Percentiles rank a stretch among this genome's conserved stretches.
Conservation (phyloP, 257 asterid genomes). For the Solanum megistacrolobum region DNA sequence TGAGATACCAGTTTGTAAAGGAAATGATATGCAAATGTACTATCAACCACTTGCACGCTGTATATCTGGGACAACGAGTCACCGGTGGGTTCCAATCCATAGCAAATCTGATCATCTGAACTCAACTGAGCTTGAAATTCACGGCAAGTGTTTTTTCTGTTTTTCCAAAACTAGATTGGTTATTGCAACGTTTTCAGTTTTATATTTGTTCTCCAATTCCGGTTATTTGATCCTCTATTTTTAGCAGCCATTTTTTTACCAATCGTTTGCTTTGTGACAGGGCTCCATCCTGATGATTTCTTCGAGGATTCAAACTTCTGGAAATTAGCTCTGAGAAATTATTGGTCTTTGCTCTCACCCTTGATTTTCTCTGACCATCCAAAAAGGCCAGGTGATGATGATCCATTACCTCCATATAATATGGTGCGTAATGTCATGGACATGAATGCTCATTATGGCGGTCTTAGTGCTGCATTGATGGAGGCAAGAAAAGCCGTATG, state of each 20-base stretch:
- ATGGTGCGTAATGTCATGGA: conserved; percentile 97
- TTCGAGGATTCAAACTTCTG: conserved; percentile 59
- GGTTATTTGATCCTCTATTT: background rate
- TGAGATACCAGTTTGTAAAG: conserved; percentile 58
- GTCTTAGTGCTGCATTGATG: conserved; percentile 56
- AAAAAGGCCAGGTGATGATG: conserved; percentile 96
- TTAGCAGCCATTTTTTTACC: background rate
- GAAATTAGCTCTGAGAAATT: conserved; percentile 67
- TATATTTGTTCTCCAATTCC: background rate
- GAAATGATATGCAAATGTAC: conserved; percentile 63
- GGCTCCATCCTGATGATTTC: conserved; percentile 65
- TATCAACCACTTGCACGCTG: conserved; percentile 66
- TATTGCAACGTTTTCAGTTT: background rate
- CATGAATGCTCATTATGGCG: conserved; percentile 87
- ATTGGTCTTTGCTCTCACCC: conserved; percentile 97
- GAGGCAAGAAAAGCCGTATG: conserved; percentile 74
- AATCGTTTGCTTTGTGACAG: conserved; percentile 23
- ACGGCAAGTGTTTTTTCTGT: conserved; percentile 41
- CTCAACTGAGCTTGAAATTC: conserved; percentile 48
- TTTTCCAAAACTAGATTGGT: background rate
- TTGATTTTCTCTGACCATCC: conserved; percentile 96
- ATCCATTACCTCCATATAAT: conserved; percentile 84
- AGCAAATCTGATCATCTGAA: conserved; percentile 41
- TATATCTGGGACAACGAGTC: conserved; percentile 58
- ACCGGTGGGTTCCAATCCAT: conserved; percentile 73